phyloP scores from a whole-genome alignment of 106 monocot genomes.

The Dendrobium nobile region DNA sequence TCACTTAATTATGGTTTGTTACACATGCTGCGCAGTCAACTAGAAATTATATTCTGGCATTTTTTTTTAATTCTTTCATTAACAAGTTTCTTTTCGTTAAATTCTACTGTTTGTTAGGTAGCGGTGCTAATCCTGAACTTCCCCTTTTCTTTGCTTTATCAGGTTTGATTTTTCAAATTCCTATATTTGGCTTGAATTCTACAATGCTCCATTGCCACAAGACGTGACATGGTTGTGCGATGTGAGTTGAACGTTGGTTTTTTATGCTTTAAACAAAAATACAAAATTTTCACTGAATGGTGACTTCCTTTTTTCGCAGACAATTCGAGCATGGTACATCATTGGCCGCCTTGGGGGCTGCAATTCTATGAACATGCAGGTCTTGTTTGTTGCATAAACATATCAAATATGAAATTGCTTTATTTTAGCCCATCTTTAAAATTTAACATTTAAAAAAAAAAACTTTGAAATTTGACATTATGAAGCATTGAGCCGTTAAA shows the following conservation, averaged over 20 bases:
- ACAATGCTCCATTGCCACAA: conserved; percentile 57
- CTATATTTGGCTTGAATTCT: conserved; percentile 96
- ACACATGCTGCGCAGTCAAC: no score
- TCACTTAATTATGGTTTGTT: no score
- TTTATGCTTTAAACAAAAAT: neutral
- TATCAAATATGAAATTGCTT: neutral
- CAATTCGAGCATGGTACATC: conserved; percentile 87
- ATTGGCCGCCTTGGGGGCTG: conserved; percentile 96
- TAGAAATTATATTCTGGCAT: no score
- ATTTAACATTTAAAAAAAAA: no score
- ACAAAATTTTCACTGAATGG: neutral
- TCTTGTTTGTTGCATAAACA: conserved; percentile 9
- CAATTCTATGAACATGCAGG: conserved; percentile 99
- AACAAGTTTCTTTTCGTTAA: neutral
- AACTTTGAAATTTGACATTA: neutral
- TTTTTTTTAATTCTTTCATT: no score
- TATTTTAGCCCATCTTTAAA: neutral
- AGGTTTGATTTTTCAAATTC: conserved; percentile 89
- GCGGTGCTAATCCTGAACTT: neutral
- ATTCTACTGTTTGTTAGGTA: neutral
- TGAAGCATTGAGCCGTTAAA: neutral
- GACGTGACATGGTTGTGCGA: conserved; percentile 76
- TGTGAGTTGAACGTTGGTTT: conserved; percentile 37
- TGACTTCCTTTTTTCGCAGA: conserved; percentile 27
- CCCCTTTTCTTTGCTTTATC: conserved; percentile 5